Percentiles rank a stretch among this genome's conserved stretches.
These are phyloP conservation scores for Flaveria floridana DNA, from an alignment of 140 eudicot species.

Conservation along the genomic window DNA sequence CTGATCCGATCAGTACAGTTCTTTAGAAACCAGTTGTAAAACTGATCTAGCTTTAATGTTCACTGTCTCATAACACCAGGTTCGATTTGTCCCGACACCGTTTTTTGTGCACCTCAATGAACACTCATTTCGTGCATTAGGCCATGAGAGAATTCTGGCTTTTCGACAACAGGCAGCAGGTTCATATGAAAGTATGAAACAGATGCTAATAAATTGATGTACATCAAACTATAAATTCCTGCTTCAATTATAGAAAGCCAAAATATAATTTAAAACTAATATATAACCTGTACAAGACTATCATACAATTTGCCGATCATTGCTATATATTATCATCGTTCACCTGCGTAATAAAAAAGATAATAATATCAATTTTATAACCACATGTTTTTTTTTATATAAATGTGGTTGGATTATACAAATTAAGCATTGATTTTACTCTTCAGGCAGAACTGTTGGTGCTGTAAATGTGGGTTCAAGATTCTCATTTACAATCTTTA, in stretches of 20 bases:
- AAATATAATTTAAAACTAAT: not conserved
- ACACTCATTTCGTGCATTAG: not conserved
- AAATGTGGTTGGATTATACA: too few species aligned
- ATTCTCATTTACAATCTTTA: slow-evolving; percentile 81
- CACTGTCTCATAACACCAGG: too few species aligned
- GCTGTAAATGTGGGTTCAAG: slow-evolving; percentile 66
- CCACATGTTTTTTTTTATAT: not conserved
- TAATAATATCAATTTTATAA: not conserved
- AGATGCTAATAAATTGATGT: too few species aligned
- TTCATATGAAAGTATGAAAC: too few species aligned
- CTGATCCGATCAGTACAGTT: too few species aligned
- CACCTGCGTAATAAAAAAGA: not conserved
- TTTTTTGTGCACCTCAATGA: not conserved
- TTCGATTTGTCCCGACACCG: too few species aligned
- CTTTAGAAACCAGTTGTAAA: too few species aligned
- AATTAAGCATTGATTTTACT: not conserved
- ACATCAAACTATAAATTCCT: not conserved
- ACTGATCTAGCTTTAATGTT: too few species aligned
- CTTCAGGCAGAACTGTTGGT: slow-evolving; percentile 33
- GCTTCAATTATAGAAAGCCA: not conserved
- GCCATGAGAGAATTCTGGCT: not conserved
- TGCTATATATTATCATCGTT: not conserved
- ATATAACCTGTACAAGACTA: slow-evolving; percentile 41
- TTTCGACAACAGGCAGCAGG: not conserved
- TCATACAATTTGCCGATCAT: slow-evolving; percentile 19